Evolutionary conservation across 768 basidiomycete species (phyloP).

Genomic region (Mycena kentingensis): DNA sequence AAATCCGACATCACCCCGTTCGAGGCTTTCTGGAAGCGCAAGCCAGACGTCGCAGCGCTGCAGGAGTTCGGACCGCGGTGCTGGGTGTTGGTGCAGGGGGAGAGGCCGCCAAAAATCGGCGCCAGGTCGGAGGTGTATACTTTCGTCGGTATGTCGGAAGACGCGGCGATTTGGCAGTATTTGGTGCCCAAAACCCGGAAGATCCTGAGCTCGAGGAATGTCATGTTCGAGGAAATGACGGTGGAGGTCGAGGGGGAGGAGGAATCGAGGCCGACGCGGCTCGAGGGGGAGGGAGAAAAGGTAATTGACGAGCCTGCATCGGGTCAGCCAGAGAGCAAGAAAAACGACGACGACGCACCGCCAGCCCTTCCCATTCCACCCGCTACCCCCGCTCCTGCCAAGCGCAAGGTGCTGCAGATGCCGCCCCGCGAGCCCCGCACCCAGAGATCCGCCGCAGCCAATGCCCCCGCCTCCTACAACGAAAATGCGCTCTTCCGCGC

Average conservation of each 20-base stretch:
- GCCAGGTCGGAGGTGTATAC: conserved; percentile 3
- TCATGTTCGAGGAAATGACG: conserved; percentile 6
- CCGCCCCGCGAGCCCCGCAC: too few species aligned
- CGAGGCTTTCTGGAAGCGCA: conserved; percentile 16
- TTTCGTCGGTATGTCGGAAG: conserved; percentile 21
- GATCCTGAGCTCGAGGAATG: conserved; percentile 22
- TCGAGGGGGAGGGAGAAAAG: too few species aligned
- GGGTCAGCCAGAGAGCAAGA: too few species aligned
- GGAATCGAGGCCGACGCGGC: too few species aligned
- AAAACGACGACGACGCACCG: too few species aligned
- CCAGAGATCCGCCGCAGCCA: too few species aligned
- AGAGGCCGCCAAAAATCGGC: not conserved
- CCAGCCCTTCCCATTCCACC: not conserved
- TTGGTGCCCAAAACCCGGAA: conserved; percentile 11
- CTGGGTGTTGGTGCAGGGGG: conserved; percentile 1
- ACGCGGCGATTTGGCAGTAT: conserved; percentile 16
- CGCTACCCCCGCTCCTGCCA: not conserved
- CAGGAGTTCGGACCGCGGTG: conserved; percentile 4
- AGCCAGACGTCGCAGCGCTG: conserved; percentile 17
- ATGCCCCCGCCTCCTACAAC: too few species aligned
- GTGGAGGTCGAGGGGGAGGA: not conserved
- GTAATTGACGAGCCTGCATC: too few species aligned
- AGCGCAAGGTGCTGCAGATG: too few species aligned
- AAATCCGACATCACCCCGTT: conserved; percentile 11
- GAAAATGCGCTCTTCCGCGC: too few species aligned